Percentiles rank a stretch among this genome's conserved stretches.
phyloP scores from a whole-genome alignment of 2,329 filamentous ascomycete species.

The Raffaelea albimanens region DNA sequence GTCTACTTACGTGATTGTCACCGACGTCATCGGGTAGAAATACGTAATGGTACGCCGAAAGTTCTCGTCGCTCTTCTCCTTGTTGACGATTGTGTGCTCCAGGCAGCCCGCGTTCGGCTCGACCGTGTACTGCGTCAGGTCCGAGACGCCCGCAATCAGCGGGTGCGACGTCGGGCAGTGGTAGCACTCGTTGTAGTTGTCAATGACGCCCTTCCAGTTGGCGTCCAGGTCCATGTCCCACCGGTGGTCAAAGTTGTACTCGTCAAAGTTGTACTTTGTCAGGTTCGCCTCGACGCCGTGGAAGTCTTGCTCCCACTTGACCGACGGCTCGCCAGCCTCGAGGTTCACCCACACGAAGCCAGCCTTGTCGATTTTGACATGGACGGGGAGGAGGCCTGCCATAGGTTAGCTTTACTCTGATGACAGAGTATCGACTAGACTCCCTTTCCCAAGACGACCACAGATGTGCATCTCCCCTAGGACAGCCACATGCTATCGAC shows the following conservation, averaged over 20 bases:
- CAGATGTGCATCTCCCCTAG: no score
- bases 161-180: constrained; percentile 40
- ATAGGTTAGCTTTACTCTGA: no score
- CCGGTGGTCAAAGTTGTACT: constrained; percentile 15
- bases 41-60: constrained; percentile 24
- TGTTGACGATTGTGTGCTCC: constrained; percentile 11
- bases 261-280: constrained; percentile 14
- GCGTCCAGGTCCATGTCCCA: constrained; percentile 23
- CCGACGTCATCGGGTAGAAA: constrained; percentile 29
- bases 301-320: constrained; percentile 31
- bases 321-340: constrained; percentile 27
- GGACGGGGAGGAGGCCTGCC: constrained; percentile 29
- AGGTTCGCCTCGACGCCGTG: constrained; percentile 5
- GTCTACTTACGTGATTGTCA: constrained; percentile 29
- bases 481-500: no score
- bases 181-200: constrained; percentile 41
- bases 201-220: constrained; percentile 31
- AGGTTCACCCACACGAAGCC: constrained; percentile 19
- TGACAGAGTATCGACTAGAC: no score
- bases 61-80: constrained; percentile 5
- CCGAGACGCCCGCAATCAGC: constrained; percentile 30
- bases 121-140: constrained; percentile 33
- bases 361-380: constrained; percentile 28
- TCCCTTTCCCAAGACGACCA: no score
- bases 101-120: constrained; percentile 18